Base-by-base conservation (phyloP, 2,329 filamentous ascomycete genomes). In the Sclerotinia spermophila region DNA sequence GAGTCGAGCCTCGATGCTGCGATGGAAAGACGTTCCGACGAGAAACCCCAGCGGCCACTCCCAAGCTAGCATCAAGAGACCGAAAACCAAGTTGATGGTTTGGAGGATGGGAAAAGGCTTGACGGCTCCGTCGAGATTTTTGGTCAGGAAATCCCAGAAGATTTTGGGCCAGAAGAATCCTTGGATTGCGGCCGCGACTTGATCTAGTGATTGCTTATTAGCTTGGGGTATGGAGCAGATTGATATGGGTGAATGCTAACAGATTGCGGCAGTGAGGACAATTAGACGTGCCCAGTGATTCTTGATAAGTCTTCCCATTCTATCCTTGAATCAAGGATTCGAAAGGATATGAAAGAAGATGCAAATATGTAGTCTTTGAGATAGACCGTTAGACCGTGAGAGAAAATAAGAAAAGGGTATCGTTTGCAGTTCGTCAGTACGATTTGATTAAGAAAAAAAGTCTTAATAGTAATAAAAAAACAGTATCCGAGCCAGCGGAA, bases 101-200 rank as follows among this genome's bases (percentile, higher is more conserved):
- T 99, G 96, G 24, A 99, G 85, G 66, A 94, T 84, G 1, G 96
- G 96, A n/a, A 96, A 81, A 0, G 95, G 95, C 78, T 92, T 94
- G 73, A 98, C 93, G 64, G 91, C 92, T 69, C 84, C 86, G 79
- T 99, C 93, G 76, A 99, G 89, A 77, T 93, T 94, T 79, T 93
- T 94, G 72, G 95, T 97, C 75, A 96, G 83, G 81, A 97, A 97
- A 82, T 99, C 96, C 91, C 92, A 99, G 83, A 99, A 97, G 79
- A 99, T 91, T 82, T 99, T 99, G 75, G 96, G 96, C 94, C 94
- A 99, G 87, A 99, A 95, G 86, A 96, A 97, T 78, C 88, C 90
- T 83, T 96, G 88, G 70, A 99, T 83, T 24, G 91, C 90, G 72
- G 94, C 94, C 72, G 85, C 89, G 74, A 97, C 82, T 87, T 99